Conservation (phyloP, 768 basidiomycete species). For the Tulasnella calospora region DNA sequence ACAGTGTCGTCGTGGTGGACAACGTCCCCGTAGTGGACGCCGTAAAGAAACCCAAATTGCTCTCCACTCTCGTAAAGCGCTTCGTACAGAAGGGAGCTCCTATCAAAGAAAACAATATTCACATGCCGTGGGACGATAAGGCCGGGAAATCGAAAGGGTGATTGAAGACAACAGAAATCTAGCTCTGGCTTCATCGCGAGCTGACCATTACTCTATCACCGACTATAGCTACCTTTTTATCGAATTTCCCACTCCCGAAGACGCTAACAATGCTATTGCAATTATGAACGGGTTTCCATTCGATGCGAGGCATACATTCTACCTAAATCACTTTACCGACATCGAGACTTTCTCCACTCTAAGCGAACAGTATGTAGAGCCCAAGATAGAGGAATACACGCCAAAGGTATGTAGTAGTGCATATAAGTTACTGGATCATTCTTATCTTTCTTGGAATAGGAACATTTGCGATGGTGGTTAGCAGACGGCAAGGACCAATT, state of each 20-base stretch:
- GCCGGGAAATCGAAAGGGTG: conserved; percentile 91
- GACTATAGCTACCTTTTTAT: conserved; percentile 69
- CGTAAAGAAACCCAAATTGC: conserved; percentile 73
- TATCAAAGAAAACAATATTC: conserved; percentile 71
- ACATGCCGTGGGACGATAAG: conserved; percentile 81
- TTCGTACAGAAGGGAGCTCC: conserved; percentile 76
- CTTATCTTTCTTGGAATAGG: conserved; percentile 45
- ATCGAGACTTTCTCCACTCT: conserved; percentile 75
- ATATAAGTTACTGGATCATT: not conserved
- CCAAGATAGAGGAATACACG: conserved; percentile 63
- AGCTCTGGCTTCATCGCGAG: conserved; percentile 17
- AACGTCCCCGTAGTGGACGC: conserved; percentile 87
- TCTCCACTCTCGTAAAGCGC: conserved; percentile 75
- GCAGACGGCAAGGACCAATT: conserved; percentile 97
- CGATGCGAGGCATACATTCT: conserved; percentile 80
- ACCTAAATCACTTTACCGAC: conserved; percentile 82
- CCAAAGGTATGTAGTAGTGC: conserved; percentile 54
- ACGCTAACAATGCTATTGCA: conserved; percentile 61
- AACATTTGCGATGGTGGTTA: conserved; percentile 93
- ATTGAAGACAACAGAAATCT: conserved; percentile 28
- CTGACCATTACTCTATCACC: not conserved
- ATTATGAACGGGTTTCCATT: conserved; percentile 75
- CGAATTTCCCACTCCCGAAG: conserved; percentile 65
- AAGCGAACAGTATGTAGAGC: conserved; percentile 74
- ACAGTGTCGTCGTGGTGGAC: conserved; percentile 89